These are phyloP conservation scores for Clonostachys chloroleuca DNA, from an alignment of 2,329 filamentous ascomycete genomes.

Conservation along the genomic window DNA sequence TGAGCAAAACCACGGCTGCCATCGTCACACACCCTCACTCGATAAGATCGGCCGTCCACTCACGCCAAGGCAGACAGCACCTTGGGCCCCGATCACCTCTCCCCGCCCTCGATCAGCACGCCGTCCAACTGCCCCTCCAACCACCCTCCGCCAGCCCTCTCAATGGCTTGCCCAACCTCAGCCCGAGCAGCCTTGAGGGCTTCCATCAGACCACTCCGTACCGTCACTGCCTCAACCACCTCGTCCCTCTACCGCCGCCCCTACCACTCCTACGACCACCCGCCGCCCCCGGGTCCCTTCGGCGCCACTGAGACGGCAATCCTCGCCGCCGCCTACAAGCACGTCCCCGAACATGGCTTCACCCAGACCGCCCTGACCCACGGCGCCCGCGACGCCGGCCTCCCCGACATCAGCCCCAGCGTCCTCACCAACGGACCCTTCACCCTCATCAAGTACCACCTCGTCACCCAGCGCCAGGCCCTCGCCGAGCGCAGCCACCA, in stretches of 20 bases:
- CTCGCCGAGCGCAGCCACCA: slow-evolving; percentile 38
- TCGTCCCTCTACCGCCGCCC: slow-evolving; percentile 6
- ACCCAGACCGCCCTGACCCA: slow-evolving; percentile 66
- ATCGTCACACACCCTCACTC: too few species aligned
- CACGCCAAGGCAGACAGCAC: too few species aligned
- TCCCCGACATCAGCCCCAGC: slow-evolving; percentile 80
- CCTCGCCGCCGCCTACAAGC: slow-evolving; percentile 72
- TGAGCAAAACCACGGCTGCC: too few species aligned
- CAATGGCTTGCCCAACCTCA: too few species aligned
- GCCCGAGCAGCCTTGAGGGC: too few species aligned
- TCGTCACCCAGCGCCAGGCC: slow-evolving; percentile 60
- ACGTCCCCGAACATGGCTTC: slow-evolving; percentile 83
- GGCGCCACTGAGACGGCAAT: slow-evolving; percentile 67
- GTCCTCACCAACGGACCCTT: slow-evolving; percentile 77
- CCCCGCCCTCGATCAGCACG: too few species aligned
- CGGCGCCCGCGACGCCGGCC: slow-evolving; percentile 80
- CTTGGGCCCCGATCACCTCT: too few species aligned
- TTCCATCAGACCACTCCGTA: not conserved
- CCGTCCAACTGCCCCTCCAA: too few species aligned
- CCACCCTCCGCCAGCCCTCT: too few species aligned
- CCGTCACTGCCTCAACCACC: not conserved
- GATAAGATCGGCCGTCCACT: too few species aligned
- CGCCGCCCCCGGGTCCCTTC: slow-evolving; percentile 55
- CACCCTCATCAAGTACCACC: slow-evolving; percentile 75
- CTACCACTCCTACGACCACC: slow-evolving; percentile 75